Evolutionary conservation across 2,329 filamentous ascomycete species (phyloP), one percentile per base, ranked within the genome.

Genomic region (Ophiostoma triangulosporum): DNA sequence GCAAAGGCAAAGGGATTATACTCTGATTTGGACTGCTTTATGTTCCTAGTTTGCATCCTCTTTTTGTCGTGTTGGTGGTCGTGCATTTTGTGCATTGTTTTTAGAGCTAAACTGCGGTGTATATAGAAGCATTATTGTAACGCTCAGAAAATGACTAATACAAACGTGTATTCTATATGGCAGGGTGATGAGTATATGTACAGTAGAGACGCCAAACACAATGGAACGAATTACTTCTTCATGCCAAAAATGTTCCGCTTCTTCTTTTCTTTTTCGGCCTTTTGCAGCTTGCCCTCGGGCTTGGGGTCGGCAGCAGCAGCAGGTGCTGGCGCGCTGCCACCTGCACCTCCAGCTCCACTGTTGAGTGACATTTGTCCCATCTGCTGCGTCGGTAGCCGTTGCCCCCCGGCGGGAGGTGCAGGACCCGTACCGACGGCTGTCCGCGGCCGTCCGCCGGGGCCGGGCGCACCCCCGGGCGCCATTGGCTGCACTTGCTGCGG

Each of bases 301-400:
- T 17, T 27, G 2, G 26, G 17, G 15, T 32, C 32, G 1, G 32
- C 24, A 14, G 33, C 15, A 15, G 43, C 57, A 46, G 51, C 35
- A 51, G 29, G 53, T n/a, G 40, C 20, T 52, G 26, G 52, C 11
- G 59, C 60, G 26, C 26, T 17, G 15, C 26, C 43, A 6, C 12
- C 9, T 7, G 11, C 26, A 31, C 24, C 24, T 12, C 43, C 35
- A 17, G 14, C 35, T n/a, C 8, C 43, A 29, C 59, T 58, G 50
- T 66, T 67, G 8, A 83, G 64, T 35, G 69, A 73, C 74, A 84
- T 77, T 36, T 68, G 72, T 15, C 68, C 70, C 73, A 84, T 77
- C 27, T 73, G 73, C 57, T 73, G 70, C 5, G 72, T 76, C 5
- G 80, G 81, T 14, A 73, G 73, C 50, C 64, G 62, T 3, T 66